Conservation (phyloP, 73 alveolate species). For the Paramecium bursaria region DNA sequence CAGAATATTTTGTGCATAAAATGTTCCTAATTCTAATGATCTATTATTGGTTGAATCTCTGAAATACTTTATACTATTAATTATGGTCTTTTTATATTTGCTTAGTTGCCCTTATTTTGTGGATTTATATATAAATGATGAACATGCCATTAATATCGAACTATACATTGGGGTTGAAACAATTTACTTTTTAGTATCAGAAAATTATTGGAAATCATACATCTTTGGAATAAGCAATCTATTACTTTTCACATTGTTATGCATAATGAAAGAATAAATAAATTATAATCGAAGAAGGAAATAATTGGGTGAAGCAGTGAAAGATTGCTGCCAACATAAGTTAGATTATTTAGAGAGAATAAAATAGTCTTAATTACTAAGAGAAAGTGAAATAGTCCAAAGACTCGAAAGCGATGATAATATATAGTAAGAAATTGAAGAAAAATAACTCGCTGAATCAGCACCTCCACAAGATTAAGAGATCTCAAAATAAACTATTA, state of each 20-base stretch:
- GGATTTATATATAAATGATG: background rate
- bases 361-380: no score
- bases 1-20: slow-evolving; percentile 25
- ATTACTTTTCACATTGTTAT: slow-evolving; percentile 16
- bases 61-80: background rate
- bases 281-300: background rate
- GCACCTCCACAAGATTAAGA: no score
- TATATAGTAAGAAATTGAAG: no score
- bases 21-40: background rate
- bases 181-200: background rate
- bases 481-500: no score
- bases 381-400: no score
- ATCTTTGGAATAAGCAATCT: background rate
- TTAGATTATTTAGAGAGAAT: no score
- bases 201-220: slow-evolving; percentile 2
- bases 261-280: background rate
- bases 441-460: no score
- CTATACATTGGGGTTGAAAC: slow-evolving; percentile 5
- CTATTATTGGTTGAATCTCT: background rate
- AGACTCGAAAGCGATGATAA: no score
- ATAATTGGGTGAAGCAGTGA: background rate
- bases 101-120: background rate
- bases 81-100: background rate
- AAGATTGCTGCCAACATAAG: no score
- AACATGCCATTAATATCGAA: background rate